Percentiles rank a stretch among this genome's conserved stretches.
Conservation (phyloP, 2,329 filamentous ascomycete genomes). For the Dothidotthia symphoricarpi region DNA sequence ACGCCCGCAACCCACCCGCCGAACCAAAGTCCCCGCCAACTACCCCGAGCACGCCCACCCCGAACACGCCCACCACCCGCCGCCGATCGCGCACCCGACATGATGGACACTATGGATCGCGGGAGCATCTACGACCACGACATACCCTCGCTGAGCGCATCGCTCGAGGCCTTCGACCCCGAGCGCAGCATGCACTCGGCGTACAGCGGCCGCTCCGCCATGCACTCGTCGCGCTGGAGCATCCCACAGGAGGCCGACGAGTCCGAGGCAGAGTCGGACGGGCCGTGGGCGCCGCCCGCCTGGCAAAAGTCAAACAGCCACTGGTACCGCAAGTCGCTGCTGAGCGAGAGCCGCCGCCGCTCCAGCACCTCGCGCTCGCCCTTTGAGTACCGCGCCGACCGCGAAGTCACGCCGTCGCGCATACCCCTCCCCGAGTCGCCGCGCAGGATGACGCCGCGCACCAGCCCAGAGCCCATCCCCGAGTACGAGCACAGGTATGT, state of each 20-base stretch:
- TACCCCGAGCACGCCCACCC: neutral
- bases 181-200: constrained; percentile 39
- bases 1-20: neutral
- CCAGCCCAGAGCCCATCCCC: constrained; percentile 50
- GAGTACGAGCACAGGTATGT: constrained; percentile 29
- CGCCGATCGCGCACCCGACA: constrained; percentile 7
- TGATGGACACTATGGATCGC: constrained; percentile 36
- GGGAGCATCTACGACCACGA: constrained; percentile 39
- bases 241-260: constrained; percentile 40
- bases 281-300: constrained; percentile 64
- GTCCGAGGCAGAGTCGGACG: constrained; percentile 47
- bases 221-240: constrained; percentile 53
- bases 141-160: constrained; percentile 41
- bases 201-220: constrained; percentile 59
- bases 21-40: neutral
- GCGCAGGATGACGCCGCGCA: constrained; percentile 54
- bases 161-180: constrained; percentile 41
- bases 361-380: constrained; percentile 55
- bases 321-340: constrained; percentile 52
- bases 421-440: constrained; percentile 62
- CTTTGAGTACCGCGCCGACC: constrained; percentile 57
- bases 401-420: constrained; percentile 54
- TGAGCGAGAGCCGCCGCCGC: constrained; percentile 39
- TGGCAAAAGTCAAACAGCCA: constrained; percentile 60
- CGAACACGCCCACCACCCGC: neutral